Evolutionary conservation across 2,329 filamentous ascomycete genomes (phyloP).

Genomic region (Penicillium sp.): DNA sequence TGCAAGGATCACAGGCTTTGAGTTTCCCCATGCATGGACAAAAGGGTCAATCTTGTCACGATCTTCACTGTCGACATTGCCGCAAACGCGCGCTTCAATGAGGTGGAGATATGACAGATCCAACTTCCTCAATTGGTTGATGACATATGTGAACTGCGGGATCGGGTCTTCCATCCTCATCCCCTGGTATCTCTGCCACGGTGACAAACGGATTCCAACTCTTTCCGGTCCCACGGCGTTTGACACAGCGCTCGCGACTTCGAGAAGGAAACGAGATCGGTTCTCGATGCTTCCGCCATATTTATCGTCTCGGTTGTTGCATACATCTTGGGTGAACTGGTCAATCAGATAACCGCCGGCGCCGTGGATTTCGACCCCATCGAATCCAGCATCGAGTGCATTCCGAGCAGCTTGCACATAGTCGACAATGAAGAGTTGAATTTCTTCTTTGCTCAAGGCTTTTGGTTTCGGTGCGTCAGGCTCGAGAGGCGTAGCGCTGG

Average conservation of each 20-base stretch:
- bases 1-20: slow-evolving; percentile 49
- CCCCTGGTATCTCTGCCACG: slow-evolving; percentile 35
- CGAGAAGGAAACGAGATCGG: slow-evolving; percentile 55
- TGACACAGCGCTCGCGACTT: slow-evolving; percentile 48
- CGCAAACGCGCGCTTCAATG: slow-evolving; percentile 53
- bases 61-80: background rate
- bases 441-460: slow-evolving; percentile 41
- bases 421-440: slow-evolving; percentile 40
- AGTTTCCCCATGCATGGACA: slow-evolving; percentile 45
- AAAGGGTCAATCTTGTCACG: slow-evolving; percentile 41
- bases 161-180: slow-evolving; percentile 63
- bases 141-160: slow-evolving; percentile 63
- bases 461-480: too few species aligned
- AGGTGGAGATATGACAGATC: slow-evolving; percentile 63
- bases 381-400: slow-evolving; percentile 57
- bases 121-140: slow-evolving; percentile 51
- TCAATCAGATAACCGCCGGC: slow-evolving; percentile 54
- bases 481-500: background rate
- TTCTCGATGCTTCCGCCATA: slow-evolving; percentile 55
- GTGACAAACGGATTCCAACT: slow-evolving; percentile 47
- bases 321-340: slow-evolving; percentile 51
- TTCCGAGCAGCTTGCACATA: slow-evolving; percentile 47
- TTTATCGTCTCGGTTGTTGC: slow-evolving; percentile 50
- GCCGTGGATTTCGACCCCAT: slow-evolving; percentile 52
- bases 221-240: slow-evolving; percentile 45